A percentile compares a stretch with the other conserved stretches of the same genome.
phyloP scores from a whole-genome alignment of 305 asterid genomes.

The Caryopteris hybrid region DNA sequence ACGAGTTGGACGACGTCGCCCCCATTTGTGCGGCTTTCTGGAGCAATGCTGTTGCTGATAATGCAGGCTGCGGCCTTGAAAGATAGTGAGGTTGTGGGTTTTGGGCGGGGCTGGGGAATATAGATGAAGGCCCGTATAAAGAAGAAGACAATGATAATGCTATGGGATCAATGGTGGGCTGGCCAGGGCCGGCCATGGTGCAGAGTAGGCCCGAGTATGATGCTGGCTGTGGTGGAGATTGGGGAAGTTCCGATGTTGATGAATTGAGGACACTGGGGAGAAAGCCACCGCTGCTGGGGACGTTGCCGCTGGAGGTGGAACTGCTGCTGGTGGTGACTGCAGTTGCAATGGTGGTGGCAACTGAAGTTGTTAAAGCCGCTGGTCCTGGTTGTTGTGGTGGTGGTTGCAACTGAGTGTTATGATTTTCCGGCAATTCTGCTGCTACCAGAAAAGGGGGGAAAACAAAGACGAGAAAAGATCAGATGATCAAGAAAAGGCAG shows the following conservation, averaged over 20 bases:
- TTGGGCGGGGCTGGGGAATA: constrained; percentile 40
- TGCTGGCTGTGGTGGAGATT: constrained; percentile 25
- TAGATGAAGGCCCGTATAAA: constrained; percentile 31
- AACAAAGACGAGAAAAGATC: constrained; percentile 1
- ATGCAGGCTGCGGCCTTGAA: constrained; percentile 40
- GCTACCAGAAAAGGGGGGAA: constrained; percentile 8
- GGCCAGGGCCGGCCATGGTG: constrained; percentile 32
- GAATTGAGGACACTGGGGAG: constrained; percentile 33
- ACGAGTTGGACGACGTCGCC: constrained; percentile 43
- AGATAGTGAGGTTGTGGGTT: constrained; percentile 35
- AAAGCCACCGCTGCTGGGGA: constrained; percentile 23
- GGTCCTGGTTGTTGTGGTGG: constrained; percentile 24
- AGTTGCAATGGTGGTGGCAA: constrained; percentile 7
- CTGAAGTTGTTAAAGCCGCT: constrained; percentile 6
- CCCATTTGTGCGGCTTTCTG: constrained; percentile 93
- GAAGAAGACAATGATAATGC: constrained; percentile 64
- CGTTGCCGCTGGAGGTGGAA: constrained; percentile 29
- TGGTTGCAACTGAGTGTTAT: constrained; percentile 26
- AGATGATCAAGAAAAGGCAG: constrained; percentile 21
- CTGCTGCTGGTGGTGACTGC: constrained; percentile 23
- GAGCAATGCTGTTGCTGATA: constrained; percentile 86
- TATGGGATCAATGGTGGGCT: constrained; percentile 38
- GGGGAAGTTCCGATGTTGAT: constrained; percentile 23
- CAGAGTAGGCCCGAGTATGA: constrained; percentile 38
- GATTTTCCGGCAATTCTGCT: constrained; percentile 71